Evolutionary conservation across 176 grass and related monocot species (phyloP), one percentile per base, ranked within the genome.

Genomic region (Carex myosuroides): DNA sequence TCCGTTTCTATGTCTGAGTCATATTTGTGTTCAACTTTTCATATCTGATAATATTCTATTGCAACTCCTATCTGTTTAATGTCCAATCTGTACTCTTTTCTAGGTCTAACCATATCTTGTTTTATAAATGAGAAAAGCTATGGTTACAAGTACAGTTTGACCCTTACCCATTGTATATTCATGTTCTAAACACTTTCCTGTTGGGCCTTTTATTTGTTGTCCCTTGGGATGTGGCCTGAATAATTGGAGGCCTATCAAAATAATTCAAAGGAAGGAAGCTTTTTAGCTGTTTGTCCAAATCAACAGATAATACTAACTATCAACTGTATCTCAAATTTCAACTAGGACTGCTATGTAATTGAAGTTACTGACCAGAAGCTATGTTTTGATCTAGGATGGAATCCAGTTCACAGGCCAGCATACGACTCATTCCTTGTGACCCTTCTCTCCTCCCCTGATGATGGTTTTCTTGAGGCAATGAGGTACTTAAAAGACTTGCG

Each of bases 361-460:
- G 60, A 62, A 50, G 46, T 62, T 68, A 17, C 29, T 64, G 61
- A 64, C 22, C 29, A 29, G 22, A 13, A 65, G 24, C 26, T 11
- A 61, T 80, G 8, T 35, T 80, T 9, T 78, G 33, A 58, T 39
- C 9, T 35, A 80, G 80, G 80, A 30, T 92, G 90, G 63, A 70
- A 88, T 72, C 89, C 91, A 16, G 30, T 16, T 82, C 90, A 95
- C 68, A 63, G 90, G 11, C 89, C 88, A 71, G 91, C 95, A 3
- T 95, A 90, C 26, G 95, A 95, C 44, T 93, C 92, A 26, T 98
- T 95, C 83, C 95, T 98, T 61, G 72, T 88, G 14, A 90, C 89
- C 16, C 86, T 93, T 55, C 76, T 92, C 58, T 91, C 89, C 26
- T 89, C 86, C 60, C 64, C 86, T 22, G 41, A 84, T 70, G 77